Evolutionary conservation across 192 early-diverging fungal genomes (phyloP).

Genomic region (Backusella mclennaniae): DNA sequence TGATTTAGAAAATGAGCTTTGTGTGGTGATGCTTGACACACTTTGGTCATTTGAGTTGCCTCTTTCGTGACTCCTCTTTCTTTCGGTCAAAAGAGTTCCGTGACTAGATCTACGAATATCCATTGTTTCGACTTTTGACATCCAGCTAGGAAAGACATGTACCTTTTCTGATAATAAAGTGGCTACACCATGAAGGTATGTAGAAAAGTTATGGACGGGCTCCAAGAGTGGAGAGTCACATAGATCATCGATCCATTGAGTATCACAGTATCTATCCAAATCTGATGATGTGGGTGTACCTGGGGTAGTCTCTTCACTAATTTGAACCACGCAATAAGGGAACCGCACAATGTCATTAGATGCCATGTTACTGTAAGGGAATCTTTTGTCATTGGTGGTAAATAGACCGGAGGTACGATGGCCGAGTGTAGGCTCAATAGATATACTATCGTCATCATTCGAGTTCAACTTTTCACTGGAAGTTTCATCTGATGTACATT

Average conservation of each 20-base stretch:
- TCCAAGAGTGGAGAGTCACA: conserved; percentile 6
- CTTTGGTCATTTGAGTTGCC: not conserved
- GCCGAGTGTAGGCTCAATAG: not conserved
- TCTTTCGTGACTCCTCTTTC: not conserved
- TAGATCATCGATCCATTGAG: not conserved
- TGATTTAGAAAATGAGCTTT: conserved; percentile 3
- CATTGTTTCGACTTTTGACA: not conserved
- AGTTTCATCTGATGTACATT: not conserved
- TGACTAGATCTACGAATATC: not conserved
- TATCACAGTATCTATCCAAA: not conserved
- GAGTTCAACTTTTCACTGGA: not conserved
- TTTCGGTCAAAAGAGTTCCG: not conserved
- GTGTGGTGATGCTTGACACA: not conserved
- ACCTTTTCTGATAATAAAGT: not conserved
- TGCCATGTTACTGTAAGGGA: not conserved
- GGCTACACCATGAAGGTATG: conserved; percentile 14
- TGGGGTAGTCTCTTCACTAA: not conserved
- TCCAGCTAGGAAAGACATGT: conserved; percentile 14
- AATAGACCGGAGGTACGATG: not conserved
- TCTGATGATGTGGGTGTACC: not conserved
- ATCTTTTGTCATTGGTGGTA: not conserved
- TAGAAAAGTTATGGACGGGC: conserved; percentile 12
- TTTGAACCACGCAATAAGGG: conserved; percentile 18
- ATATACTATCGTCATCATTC: not conserved
- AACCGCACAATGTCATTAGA: conserved; percentile 11